Evolutionary conservation across 331 rosid genomes (phyloP).

Genomic region (Prunus yedoensis): DNA sequence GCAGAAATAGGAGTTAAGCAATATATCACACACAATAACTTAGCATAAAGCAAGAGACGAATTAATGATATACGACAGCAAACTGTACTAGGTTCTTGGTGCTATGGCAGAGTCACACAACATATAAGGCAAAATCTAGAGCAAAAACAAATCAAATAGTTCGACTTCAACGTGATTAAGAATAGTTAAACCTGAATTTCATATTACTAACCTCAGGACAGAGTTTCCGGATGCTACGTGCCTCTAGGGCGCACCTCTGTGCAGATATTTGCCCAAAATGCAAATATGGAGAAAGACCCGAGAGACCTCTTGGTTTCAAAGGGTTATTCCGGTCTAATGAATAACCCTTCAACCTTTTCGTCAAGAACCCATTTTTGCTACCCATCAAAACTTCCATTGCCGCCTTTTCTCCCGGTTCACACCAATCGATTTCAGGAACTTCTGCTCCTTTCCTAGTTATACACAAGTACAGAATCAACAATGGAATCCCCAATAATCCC

Average conservation of each 20-base stretch:
- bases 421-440: conserved; percentile 92
- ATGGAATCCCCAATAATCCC: conserved; percentile 9
- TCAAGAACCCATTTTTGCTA: conserved; percentile 74
- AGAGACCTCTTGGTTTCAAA: conserved; percentile 62
- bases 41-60: conserved; percentile 4
- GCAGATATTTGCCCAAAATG: conserved; percentile 95
- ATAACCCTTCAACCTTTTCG: conserved; percentile 73
- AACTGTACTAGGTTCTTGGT: neutral
- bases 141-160: neutral
- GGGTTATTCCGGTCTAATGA: conserved; percentile 71
- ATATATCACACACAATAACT: conserved; percentile 4
- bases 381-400: conserved; percentile 89
- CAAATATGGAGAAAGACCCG: conserved; percentile 91
- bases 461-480: conserved; percentile 24
- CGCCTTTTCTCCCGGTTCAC: conserved; percentile 79
- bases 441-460: conserved; percentile 67
- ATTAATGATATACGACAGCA: neutral
- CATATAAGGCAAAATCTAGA: neutral
- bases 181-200: neutral
- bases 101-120: neutral
- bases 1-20: conserved; percentile 14
- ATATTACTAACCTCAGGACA: conserved; percentile 58
- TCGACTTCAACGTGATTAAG: neutral
- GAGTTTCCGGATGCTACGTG: conserved; percentile 49
- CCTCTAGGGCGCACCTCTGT: conserved; percentile 91